These are phyloP conservation scores for Biscogniauxia sp. DNA, from an alignment of 2,329 filamentous ascomycete genomes.

Conservation along the genomic window DNA sequence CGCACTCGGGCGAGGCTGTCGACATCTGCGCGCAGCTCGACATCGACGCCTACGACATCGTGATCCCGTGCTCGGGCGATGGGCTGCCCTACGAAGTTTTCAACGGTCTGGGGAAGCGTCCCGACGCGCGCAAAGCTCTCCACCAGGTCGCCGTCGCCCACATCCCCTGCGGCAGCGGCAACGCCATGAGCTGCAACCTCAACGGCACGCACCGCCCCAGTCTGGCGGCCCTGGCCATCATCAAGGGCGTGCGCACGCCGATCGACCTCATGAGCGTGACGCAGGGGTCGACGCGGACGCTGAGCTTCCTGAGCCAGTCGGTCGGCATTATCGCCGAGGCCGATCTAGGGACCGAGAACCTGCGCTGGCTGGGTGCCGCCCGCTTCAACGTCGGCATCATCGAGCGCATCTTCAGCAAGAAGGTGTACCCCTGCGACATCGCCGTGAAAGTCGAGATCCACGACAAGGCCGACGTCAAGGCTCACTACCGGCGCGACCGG, in stretches of 20 bases:
- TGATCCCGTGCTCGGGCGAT: slow-evolving; percentile 89
- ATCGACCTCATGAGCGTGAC: slow-evolving; percentile 87
- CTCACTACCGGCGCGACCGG: slow-evolving; percentile 62
- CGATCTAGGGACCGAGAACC: slow-evolving; percentile 84
- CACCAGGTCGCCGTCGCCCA: slow-evolving; percentile 77
- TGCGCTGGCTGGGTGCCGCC: slow-evolving; percentile 87
- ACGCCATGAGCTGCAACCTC: slow-evolving; percentile 88
- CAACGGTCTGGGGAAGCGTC: slow-evolving; percentile 79
- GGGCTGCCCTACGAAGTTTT: slow-evolving; percentile 91
- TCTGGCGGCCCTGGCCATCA: slow-evolving; percentile 74
- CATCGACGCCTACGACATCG: slow-evolving; percentile 76
- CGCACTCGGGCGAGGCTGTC: slow-evolving; percentile 71
- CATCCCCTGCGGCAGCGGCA: slow-evolving; percentile 89
- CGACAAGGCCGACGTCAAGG: slow-evolving; percentile 70
- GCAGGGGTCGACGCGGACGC: slow-evolving; percentile 67
- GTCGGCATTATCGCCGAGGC: slow-evolving; percentile 87
- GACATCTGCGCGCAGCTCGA: slow-evolving; percentile 75
- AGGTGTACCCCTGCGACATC: slow-evolving; percentile 83
- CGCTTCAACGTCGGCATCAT: slow-evolving; percentile 85
- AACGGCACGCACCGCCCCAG: slow-evolving; percentile 76
- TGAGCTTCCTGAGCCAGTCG: slow-evolving; percentile 89
- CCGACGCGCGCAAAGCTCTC: slow-evolving; percentile 73
- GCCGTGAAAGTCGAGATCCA: slow-evolving; percentile 79
- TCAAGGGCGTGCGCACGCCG: slow-evolving; percentile 83
- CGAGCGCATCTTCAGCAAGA: slow-evolving; percentile 71